phyloP scores from a whole-genome alignment of 2,329 filamentous ascomycete species.

The Fusarium chuoi region DNA sequence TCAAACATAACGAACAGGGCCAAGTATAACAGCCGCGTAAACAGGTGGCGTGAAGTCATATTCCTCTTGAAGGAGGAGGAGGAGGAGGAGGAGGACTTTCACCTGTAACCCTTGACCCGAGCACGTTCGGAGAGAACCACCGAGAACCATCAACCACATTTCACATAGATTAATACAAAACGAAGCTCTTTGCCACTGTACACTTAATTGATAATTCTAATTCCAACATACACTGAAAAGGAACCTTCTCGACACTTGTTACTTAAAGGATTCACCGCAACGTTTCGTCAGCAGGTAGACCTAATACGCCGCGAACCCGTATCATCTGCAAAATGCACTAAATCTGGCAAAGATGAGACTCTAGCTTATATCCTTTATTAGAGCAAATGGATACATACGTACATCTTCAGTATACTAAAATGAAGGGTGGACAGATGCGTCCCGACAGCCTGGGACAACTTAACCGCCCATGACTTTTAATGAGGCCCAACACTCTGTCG shows the following conservation, averaged over 20 bases:
- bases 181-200: not conserved
- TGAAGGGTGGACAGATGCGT: not conserved
- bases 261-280: constrained; percentile 19
- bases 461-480: constrained; percentile 5
- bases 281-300: constrained; percentile 15
- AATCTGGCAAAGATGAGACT: not conserved
- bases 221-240: not conserved
- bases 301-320: not conserved
- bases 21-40: constrained; percentile 21
- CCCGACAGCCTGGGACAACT: constrained; percentile 1
- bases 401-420: not conserved
- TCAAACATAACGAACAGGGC: constrained; percentile 28
- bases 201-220: not conserved
- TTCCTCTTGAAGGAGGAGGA: not conserved
- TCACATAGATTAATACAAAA: constrained; percentile 27
- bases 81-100: constrained; percentile 14
- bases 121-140: not conserved
- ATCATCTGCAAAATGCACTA: not conserved
- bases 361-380: not conserved
- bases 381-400: not conserved
- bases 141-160: constrained; percentile 20
- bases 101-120: constrained; percentile 23
- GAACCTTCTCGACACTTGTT: not conserved
- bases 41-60: constrained; percentile 25
- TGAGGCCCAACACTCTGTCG: not conserved